Base-by-base conservation (phyloP, 148 eudicot species). In the Agrostemma githago region DNA sequence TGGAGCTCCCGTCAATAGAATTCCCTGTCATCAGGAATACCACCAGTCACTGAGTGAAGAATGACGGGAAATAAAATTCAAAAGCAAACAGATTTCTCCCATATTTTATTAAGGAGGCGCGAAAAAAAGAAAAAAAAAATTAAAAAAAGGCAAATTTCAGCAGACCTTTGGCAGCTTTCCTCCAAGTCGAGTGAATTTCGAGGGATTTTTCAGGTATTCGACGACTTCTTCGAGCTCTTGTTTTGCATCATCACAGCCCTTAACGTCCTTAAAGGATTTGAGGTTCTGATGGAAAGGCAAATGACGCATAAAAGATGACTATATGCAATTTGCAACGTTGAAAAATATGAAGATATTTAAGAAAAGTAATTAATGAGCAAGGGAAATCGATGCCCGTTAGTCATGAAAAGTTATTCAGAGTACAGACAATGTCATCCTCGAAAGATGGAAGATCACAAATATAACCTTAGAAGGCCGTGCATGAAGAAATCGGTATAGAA, bases 201-300 rank as follows among this genome's bases (percentile, higher is more conserved):
- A 39, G 61, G 99, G 99, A 80, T 95, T 92, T 76, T 68, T 92
- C 5, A 95, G 90, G 88, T 95, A 95, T 80, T 95, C 96, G 57
- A 95, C 99, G 73, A 95, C 99, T 83, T 95, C 99, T 85, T 95
- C 99, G 3, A 95, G 97, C 81, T 95, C 99, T 90, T 95, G 99
- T 75, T 92, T 95, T 38, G 99, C 99, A 87, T 95, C 99, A 81
- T 95, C 99, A 85, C 99, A 95, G 66, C 99, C 99, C 84, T 95
- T 95, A 53, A 95, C 97, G 75, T 95, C 99, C 85, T 90, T 95
- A 76, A 95, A 95, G 78, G 99, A 90, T 79, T 95, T 95, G 64
- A 88, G 89, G 81, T 92, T 95, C 99, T 95, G 96, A 78, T 71
- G 65, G 51, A 56, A 71, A 76, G 39, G 5, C 63, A 70, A 16